Percentiles rank a stretch among this genome's conserved stretches.
phyloP scores from a whole-genome alignment of 106 monocot genomes.

The Dendrobium huoshanense region DNA sequence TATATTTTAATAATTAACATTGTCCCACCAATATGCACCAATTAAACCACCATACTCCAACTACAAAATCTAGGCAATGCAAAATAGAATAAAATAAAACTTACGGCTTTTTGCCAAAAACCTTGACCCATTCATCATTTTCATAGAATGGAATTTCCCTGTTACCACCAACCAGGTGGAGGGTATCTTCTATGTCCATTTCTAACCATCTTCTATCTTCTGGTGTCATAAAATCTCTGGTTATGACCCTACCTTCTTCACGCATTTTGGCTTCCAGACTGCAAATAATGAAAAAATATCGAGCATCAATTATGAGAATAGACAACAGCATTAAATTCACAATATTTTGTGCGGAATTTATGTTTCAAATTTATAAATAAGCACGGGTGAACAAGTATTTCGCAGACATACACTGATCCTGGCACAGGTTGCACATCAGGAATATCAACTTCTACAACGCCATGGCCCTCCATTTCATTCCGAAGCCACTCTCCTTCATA shows the following conservation, averaged over 20 bases:
- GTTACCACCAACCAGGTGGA: conserved; percentile 29
- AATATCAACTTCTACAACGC: conserved; percentile 81
- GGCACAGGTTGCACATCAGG: conserved; percentile 70
- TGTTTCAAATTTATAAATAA: not conserved
- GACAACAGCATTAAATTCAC: not conserved
- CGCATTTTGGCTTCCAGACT: conserved; percentile 90
- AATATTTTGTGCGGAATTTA: not conserved
- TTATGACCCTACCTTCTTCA: conserved; percentile 59
- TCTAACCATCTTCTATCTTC: conserved; percentile 72
- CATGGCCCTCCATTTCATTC: conserved; percentile 85
- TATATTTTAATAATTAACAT: not conserved
- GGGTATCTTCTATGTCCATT: conserved; percentile 77
- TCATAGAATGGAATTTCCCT: conserved; percentile 71
- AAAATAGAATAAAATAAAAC: conserved; percentile 12
- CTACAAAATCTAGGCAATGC: not conserved
- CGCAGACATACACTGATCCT: conserved; percentile 61
- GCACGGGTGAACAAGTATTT: not conserved
- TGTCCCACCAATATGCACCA: not conserved
- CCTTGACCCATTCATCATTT: conserved; percentile 66
- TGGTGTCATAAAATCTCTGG: conserved; percentile 65
- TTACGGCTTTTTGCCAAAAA: conserved; percentile 76
- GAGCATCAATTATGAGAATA: not conserved
- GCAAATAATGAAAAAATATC: conserved; percentile 2
- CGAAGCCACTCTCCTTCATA: conserved; percentile 90
- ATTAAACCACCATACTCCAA: not conserved